Evolutionary conservation across 2,329 filamentous ascomycete genomes (phyloP).

Genomic region (Aureobasidium sp.): DNA sequence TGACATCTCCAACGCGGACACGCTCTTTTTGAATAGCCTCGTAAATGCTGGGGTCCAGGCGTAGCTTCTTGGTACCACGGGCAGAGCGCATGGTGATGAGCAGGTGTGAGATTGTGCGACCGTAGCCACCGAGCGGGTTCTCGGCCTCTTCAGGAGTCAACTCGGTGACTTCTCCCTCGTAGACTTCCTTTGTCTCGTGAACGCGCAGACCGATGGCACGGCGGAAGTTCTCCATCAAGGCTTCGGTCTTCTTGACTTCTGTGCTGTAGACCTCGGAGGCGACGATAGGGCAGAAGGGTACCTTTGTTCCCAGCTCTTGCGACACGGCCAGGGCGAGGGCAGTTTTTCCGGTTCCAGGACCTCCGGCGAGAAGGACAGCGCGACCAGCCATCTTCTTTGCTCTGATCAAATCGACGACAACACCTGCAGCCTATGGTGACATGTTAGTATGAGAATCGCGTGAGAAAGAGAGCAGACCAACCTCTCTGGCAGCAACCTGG

Average conservation of each 20-base stretch:
- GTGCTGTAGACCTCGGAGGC: constrained; percentile 97
- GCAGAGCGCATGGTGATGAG: constrained; percentile 91
- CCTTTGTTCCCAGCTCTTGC: constrained; percentile 95
- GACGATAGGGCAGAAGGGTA: constrained; percentile 96
- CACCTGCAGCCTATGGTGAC: constrained; percentile 62
- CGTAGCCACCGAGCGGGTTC: constrained; percentile 93
- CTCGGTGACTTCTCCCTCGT: constrained; percentile 97
- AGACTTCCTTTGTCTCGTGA: constrained; percentile 97
- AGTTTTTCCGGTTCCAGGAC: constrained; percentile 94
- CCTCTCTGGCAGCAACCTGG: constrained; percentile 73
- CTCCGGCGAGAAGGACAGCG: constrained; percentile 85
- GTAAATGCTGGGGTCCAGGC: constrained; percentile 95
- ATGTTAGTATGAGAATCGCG: not conserved
- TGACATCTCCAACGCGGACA: constrained; percentile 90
- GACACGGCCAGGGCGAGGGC: constrained; percentile 90
- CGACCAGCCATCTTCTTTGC: constrained; percentile 97
- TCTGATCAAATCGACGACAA: constrained; percentile 91
- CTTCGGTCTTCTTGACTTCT: constrained; percentile 99
- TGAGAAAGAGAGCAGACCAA: not conserved
- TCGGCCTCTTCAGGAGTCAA: constrained; percentile 96
- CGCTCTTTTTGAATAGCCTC: constrained; percentile 98
- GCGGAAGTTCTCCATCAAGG: constrained; percentile 98
- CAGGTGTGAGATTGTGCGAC: constrained; percentile 92
- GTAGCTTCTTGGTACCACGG: constrained; percentile 94
- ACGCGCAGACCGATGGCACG: constrained; percentile 94